phyloP scores from a whole-genome alignment of 2,329 filamentous ascomycete genomes.

The Metarhizium brunneum region DNA sequence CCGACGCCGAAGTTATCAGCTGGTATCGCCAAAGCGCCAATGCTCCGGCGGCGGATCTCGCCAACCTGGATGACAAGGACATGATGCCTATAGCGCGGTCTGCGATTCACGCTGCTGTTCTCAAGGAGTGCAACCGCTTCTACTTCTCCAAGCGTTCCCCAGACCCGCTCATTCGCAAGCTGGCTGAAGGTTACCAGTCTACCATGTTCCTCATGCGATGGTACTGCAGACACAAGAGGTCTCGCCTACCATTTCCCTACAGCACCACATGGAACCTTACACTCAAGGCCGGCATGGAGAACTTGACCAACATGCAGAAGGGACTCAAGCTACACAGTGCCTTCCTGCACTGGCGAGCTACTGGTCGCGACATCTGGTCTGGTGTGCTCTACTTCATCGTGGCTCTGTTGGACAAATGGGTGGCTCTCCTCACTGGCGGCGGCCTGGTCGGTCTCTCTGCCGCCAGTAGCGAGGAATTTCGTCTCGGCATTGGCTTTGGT shows the following conservation, averaged over 20 bases:
- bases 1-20: neutral
- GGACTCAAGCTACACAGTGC: neutral
- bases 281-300: neutral
- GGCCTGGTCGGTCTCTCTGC: neutral
- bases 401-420: neutral
- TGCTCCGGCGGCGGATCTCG: neutral
- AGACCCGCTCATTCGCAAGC: neutral
- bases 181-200: neutral
- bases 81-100: neutral
- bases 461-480: neutral
- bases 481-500: neutral
- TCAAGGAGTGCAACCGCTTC: neutral
- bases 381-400: neutral
- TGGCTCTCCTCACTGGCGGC: neutral
- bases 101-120: neutral
- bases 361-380: neutral
- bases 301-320: neutral
- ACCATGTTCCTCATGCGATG: neutral
- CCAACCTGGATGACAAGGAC: neutral
- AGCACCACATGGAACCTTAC: neutral
- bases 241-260: neutral
- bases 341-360: neutral
- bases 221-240: neutral
- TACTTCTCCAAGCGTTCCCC: neutral
- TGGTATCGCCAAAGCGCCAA: neutral